Evolutionary conservation across 2,329 filamentous ascomycete genomes (phyloP).

Genomic region (Chaetomium sp.): DNA sequence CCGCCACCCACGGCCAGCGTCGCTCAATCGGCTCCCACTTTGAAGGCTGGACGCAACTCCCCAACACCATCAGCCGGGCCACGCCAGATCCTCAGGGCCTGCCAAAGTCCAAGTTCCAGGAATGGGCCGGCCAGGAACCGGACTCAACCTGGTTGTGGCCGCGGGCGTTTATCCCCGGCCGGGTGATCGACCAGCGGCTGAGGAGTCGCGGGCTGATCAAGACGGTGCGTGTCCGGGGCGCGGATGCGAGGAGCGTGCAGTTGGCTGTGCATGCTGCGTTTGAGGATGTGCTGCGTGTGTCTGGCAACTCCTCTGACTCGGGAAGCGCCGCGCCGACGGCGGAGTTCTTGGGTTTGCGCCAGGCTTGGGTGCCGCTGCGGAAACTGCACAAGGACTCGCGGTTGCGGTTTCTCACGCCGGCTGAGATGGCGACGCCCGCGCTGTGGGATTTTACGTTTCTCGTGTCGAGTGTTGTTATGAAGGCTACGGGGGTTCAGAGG

Average conservation of each 20-base stretch:
- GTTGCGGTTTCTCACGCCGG: slow-evolving; percentile 61
- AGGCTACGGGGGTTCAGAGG: slow-evolving; percentile 54
- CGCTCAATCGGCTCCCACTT: slow-evolving; percentile 27
- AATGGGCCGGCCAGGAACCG: slow-evolving; percentile 41
- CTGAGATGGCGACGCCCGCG: slow-evolving; percentile 67
- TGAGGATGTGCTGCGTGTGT: slow-evolving; percentile 45
- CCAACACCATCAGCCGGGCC: slow-evolving; percentile 40
- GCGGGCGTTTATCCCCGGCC: slow-evolving; percentile 58
- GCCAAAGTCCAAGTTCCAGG: slow-evolving; percentile 32
- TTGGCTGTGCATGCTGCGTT: slow-evolving; percentile 58
- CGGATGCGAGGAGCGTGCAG: slow-evolving; percentile 63
- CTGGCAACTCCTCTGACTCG: slow-evolving; percentile 25
- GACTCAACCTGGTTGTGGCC: slow-evolving; percentile 59
- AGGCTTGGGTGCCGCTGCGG: slow-evolving; percentile 67
- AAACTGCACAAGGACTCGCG: slow-evolving; percentile 69
- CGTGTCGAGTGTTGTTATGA: slow-evolving; percentile 65
- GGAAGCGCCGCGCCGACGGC: slow-evolving; percentile 25
- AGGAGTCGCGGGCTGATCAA: slow-evolving; percentile 66
- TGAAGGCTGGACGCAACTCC: slow-evolving; percentile 52
- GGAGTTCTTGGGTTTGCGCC: slow-evolving; percentile 55
- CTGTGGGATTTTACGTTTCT: slow-evolving; percentile 68
- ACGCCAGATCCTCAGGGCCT: slow-evolving; percentile 42
- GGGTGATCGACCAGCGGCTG: slow-evolving; percentile 62
- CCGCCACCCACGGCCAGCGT: slow-evolving; percentile 26
- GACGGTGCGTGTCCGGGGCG: slow-evolving; percentile 52